Percentiles rank a stretch among this genome's conserved stretches.
These are phyloP conservation scores for Stephania cephalantha DNA, from an alignment of 164 flowering plant genomes.

Conservation along the genomic window DNA sequence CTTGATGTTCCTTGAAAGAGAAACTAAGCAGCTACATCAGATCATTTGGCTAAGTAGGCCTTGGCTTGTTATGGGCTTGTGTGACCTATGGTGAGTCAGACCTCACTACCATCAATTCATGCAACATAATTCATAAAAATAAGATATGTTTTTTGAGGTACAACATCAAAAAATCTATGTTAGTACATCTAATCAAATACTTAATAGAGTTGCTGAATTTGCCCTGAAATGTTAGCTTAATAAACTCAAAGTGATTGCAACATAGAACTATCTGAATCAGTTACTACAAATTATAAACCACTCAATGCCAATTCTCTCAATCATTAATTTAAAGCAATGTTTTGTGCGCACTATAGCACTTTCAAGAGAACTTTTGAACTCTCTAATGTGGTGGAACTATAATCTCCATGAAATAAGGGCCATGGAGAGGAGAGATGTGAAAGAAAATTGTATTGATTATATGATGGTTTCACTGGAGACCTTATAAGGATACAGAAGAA, in stretches of 20 bases:
- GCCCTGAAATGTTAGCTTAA: neutral
- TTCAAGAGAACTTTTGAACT: neutral
- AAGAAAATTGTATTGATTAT: no score
- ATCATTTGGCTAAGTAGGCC: neutral
- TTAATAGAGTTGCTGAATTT: neutral
- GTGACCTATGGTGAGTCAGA: neutral
- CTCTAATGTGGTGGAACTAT: slow-evolving; percentile 1
- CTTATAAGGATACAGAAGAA: neutral
- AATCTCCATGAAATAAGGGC: slow-evolving; percentile 3
- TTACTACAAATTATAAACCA: slow-evolving; percentile 1
- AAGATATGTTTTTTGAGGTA: neutral
- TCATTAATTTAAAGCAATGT: neutral
- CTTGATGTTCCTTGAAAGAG: slow-evolving; percentile 7
- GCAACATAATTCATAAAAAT: neutral
- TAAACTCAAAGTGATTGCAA: neutral
- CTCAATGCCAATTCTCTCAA: neutral
- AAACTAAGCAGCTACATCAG: slow-evolving; percentile 4
- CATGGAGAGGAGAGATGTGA: neutral
- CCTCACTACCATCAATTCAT: neutral
- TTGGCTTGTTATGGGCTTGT: neutral
- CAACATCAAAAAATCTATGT: neutral
- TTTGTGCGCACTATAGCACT: neutral
- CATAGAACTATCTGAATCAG: neutral
- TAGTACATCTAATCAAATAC: neutral
- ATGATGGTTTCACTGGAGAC: neutral